A percentile compares a stretch with the other conserved stretches of the same genome.
Evolutionary conservation across 2,329 filamentous ascomycete genomes (phyloP).

Genomic region (Cordyceps tenuipes): DNA sequence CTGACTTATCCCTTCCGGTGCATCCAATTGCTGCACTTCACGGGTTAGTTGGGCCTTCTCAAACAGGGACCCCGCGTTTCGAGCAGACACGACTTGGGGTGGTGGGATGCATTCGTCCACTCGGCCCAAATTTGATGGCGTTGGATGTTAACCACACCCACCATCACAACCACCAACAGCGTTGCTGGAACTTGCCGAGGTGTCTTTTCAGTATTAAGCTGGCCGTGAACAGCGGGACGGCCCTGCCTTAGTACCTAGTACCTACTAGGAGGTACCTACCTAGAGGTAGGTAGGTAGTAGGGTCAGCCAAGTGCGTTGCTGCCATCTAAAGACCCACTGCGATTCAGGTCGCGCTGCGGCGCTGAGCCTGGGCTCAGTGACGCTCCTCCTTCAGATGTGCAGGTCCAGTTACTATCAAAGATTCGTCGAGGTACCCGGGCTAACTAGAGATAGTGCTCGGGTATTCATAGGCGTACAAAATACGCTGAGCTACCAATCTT

Average conservation of each 20-base stretch:
- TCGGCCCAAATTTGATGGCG: background rate
- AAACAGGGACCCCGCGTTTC: slow-evolving; percentile 6
- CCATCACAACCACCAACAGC: background rate
- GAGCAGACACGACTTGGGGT: background rate
- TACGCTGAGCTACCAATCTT: background rate
- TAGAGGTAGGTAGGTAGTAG: no score
- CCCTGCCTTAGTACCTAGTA: background rate
- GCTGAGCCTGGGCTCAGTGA: background rate
- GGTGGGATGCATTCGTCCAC: background rate
- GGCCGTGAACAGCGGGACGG: slow-evolving; percentile 5
- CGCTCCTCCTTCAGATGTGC: background rate
- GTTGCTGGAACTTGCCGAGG: background rate
- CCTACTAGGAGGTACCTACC: no score
- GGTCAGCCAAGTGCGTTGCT: background rate
- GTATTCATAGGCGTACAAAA: background rate
- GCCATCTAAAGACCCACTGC: background rate
- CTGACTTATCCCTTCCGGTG: background rate
- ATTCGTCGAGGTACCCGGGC: background rate
- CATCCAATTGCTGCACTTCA: background rate
- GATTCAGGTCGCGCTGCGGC: slow-evolving; percentile 3
- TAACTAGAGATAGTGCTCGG: background rate
- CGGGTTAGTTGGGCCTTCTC: background rate
- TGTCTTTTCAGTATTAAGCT: background rate
- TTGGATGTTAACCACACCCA: no score
- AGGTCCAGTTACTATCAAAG: background rate